Percentiles rank a stretch among this genome's conserved stretches.
These are phyloP conservation scores for Mortierella sp. DNA, from an alignment of 371 early-diverging fungal species.

Conservation along the genomic window DNA sequence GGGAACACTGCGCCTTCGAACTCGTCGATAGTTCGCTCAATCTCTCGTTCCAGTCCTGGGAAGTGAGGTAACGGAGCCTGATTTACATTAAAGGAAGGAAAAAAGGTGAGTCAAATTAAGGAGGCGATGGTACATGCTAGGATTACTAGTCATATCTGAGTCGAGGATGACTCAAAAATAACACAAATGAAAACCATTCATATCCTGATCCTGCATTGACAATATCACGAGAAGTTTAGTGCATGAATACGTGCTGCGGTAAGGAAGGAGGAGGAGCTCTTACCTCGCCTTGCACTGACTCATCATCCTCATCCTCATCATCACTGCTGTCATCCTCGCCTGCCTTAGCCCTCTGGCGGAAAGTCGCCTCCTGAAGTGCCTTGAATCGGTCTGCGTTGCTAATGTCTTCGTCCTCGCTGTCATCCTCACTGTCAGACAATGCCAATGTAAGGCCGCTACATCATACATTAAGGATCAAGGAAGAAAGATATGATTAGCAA, in stretches of 20 bases:
- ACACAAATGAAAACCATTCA: not conserved
- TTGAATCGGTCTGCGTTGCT: conserved; percentile 36
- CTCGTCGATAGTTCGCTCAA: conserved; percentile 75
- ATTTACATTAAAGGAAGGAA: not conserved
- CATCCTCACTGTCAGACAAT: conserved; percentile 64
- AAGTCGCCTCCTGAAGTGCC: conserved; percentile 22
- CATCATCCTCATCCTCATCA: conserved; percentile 66
- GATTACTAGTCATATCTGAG: not conserved
- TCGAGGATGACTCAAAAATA: not conserved
- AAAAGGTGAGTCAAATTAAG: not conserved
- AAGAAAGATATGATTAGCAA: not conserved
- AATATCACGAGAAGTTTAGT: not conserved
- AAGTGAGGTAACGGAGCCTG: conserved; percentile 63
- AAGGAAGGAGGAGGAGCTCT: not conserved
- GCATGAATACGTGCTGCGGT: not conserved
- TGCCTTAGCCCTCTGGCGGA: conserved; percentile 14
- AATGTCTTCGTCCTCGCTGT: conserved; percentile 58
- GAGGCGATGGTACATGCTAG: not conserved
- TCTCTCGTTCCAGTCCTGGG: conserved; percentile 72
- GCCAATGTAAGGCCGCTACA: conserved; percentile 60
- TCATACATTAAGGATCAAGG: conserved; percentile 5
- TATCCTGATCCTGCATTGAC: not conserved
- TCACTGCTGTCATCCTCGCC: conserved; percentile 56
- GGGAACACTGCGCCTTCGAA: conserved; percentile 92
- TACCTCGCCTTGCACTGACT: conserved; percentile 56